Evolutionary conservation across 768 basidiomycete species (phyloP).

Genomic region (Lactarius psammicola): DNA sequence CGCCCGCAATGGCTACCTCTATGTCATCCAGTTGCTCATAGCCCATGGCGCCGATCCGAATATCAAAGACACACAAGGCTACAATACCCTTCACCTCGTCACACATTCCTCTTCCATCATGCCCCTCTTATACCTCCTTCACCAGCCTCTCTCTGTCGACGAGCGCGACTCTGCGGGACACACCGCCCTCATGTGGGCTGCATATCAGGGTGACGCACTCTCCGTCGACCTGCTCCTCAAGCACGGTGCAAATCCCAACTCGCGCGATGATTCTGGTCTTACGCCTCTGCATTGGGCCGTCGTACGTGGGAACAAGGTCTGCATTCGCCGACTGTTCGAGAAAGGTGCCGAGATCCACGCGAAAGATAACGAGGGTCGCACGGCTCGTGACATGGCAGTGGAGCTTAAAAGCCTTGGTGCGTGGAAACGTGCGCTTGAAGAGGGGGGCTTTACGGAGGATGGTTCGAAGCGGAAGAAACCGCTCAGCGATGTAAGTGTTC

Average conservation of each 20-base stretch:
- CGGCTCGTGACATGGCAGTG: constrained; percentile 90
- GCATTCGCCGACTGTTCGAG: constrained; percentile 81
- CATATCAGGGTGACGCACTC: constrained; percentile 96
- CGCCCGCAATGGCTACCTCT: constrained; percentile 93
- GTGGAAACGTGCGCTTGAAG: constrained; percentile 85
- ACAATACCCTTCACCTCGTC: constrained; percentile 93
- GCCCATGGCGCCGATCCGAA: constrained; percentile 90
- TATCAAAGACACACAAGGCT: constrained; percentile 89
- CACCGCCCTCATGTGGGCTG: constrained; percentile 97
- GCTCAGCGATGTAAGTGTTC: constrained; percentile 60
- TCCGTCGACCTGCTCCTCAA: constrained; percentile 88
- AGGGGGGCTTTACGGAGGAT: constrained; percentile 79
- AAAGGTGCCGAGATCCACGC: constrained; percentile 80
- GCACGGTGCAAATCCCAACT: constrained; percentile 78
- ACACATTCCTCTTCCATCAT: constrained; percentile 94
- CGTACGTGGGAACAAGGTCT: constrained; percentile 87
- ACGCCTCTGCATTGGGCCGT: constrained; percentile 97
- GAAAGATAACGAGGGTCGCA: constrained; percentile 82
- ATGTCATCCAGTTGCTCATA: constrained; percentile 90
- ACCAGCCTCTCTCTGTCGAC: constrained; percentile 92
- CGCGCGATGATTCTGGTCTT: constrained; percentile 78
- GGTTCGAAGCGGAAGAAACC: constrained; percentile 65
- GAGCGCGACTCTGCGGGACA: constrained; percentile 89
- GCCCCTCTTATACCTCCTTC: constrained; percentile 88
- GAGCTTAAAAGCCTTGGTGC: constrained; percentile 90